These are phyloP conservation scores for Ophiocordyceps camponoti-floridani DNA, from an alignment of 2,329 filamentous ascomycete genomes.

Conservation along the genomic window DNA sequence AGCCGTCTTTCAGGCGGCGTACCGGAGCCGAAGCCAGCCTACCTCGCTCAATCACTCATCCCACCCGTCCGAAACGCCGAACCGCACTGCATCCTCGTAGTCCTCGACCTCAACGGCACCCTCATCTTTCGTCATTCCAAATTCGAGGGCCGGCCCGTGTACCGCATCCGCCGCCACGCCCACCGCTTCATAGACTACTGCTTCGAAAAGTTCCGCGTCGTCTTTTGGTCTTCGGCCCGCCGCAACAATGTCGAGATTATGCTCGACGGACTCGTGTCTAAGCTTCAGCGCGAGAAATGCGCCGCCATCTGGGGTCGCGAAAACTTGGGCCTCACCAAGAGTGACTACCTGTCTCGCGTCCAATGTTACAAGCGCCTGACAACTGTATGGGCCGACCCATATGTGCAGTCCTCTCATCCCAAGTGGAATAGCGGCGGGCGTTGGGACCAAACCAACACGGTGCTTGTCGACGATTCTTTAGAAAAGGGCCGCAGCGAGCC, in stretches of 20 bases:
- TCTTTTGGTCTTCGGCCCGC: slow-evolving; percentile 80
- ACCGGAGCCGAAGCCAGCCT: slow-evolving; percentile 40
- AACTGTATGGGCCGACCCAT: slow-evolving; percentile 44
- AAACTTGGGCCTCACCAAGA: slow-evolving; percentile 44
- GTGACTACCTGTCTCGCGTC: slow-evolving; percentile 52
- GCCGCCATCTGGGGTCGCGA: slow-evolving; percentile 66
- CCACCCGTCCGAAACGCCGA: slow-evolving; percentile 19
- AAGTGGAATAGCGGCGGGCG: slow-evolving; percentile 14
- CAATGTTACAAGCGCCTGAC: slow-evolving; percentile 82
- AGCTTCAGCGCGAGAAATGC: slow-evolving; percentile 32
- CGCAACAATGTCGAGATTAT: slow-evolving; percentile 55
- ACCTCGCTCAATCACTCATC: slow-evolving; percentile 36
- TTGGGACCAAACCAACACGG: slow-evolving; percentile 75
- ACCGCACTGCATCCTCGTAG: slow-evolving; percentile 53
- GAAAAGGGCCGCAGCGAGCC: slow-evolving; percentile 75
- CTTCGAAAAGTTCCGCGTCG: slow-evolving; percentile 56
- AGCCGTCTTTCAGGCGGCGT: slow-evolving; percentile 31
- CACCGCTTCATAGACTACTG: slow-evolving; percentile 54
- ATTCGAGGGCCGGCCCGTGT: slow-evolving; percentile 31
- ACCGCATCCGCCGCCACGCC: slow-evolving; percentile 47
- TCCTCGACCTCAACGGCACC: slow-evolving; percentile 89
- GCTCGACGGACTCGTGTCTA: slow-evolving; percentile 44
- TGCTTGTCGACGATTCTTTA: slow-evolving; percentile 71
- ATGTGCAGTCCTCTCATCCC: slow-evolving; percentile 25
- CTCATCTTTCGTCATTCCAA: slow-evolving; percentile 51